Percentiles rank a stretch among this genome's conserved stretches.
phyloP scores from a whole-genome alignment of 2,329 filamentous ascomycete species.

The Sclerotinia subarctica region DNA sequence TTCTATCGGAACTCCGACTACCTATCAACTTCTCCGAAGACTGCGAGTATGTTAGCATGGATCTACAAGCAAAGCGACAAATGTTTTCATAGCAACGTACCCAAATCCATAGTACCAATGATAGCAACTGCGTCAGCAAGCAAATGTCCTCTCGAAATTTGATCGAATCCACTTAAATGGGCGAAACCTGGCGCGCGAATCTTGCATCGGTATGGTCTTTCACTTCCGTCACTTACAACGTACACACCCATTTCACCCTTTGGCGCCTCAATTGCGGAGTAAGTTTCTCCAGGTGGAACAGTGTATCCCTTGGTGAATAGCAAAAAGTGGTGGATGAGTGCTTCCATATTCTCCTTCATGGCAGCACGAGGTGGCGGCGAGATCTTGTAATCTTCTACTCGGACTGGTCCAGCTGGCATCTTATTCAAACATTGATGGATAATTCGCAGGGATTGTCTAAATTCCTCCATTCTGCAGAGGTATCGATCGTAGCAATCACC shows the following conservation, averaged over 20 bases:
- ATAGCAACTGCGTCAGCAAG: slow-evolving; percentile 95
- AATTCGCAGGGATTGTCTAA: slow-evolving; percentile 95
- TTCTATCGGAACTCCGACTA: slow-evolving; percentile 36
- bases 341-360: slow-evolving; percentile 99
- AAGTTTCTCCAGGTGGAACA: slow-evolving; percentile 95
- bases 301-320: slow-evolving; percentile 98
- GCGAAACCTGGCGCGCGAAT: slow-evolving; percentile 96
- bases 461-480: slow-evolving; percentile 99
- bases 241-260: slow-evolving; percentile 99
- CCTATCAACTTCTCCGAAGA: slow-evolving; percentile 50
- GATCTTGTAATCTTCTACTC: slow-evolving; percentile 98
- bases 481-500: slow-evolving; percentile 99
- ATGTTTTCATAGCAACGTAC: slow-evolving; percentile 47
- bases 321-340: slow-evolving; percentile 97
- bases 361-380: slow-evolving; percentile 90
- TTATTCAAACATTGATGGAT: slow-evolving; percentile 99
- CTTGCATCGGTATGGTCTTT: slow-evolving; percentile 96
- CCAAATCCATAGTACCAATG: slow-evolving; percentile 85
- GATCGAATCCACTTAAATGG: slow-evolving; percentile 90
- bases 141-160: slow-evolving; percentile 86
- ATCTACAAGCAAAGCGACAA: slow-evolving; percentile 20
- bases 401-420: slow-evolving; percentile 92
- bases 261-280: slow-evolving; percentile 96
- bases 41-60: slow-evolving; percentile 30
- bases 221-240: slow-evolving; percentile 90